Base-by-base conservation (phyloP, 164 flowering plant genomes). In the Nelumbo lutea region DNA sequence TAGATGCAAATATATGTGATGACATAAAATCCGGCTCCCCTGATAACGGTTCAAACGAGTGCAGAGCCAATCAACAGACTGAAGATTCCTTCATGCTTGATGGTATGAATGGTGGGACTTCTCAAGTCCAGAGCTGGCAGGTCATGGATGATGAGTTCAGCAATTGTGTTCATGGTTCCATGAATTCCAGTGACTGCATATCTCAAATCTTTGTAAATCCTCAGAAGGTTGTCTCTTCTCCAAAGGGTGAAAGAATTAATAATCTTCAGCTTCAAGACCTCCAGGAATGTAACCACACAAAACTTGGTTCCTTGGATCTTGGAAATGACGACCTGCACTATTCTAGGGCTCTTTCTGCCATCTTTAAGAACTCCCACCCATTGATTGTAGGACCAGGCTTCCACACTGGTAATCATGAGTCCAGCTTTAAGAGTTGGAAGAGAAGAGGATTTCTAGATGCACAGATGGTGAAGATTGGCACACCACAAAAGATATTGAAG, bases 71-170 rank as follows among this genome's bases (percentile, higher is more conserved):
- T 81, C 80, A 80, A 61, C 75, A 76, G 10, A 73, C 79, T 1
- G 89, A 86, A 59, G 88, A 89, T 61, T 84, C 88, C 27, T 80
- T 79, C 70, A 82, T 83, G 88, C 75, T 80, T 5, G 90, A 85
- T 61, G 88, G 76, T 39, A 27, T 79, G 9, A 80, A 81, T 60
- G 86, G 78, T 11, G 87, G 76, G 41, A 82, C 83, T 63, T 88
- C 87, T 68, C 91, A 80, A 70, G 88, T 84, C 50, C 89, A 87
- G 56, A 85, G 88, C 74, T 83, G 90, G 87, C 89, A 82, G 50
- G 77, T 84, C 61, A 60, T 87, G 79, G 93, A 87, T 53, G 92
- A 89, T 47, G 90, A 86, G n/a, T 74, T 78, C 56, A 83, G 90
- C 73, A 80, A 78, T 48, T 78, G 87, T 46, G 68, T 80, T 43